Evolutionary conservation across 371 early-diverging fungal genomes (phyloP).

Genomic region (Catenaria anguillulae): DNA sequence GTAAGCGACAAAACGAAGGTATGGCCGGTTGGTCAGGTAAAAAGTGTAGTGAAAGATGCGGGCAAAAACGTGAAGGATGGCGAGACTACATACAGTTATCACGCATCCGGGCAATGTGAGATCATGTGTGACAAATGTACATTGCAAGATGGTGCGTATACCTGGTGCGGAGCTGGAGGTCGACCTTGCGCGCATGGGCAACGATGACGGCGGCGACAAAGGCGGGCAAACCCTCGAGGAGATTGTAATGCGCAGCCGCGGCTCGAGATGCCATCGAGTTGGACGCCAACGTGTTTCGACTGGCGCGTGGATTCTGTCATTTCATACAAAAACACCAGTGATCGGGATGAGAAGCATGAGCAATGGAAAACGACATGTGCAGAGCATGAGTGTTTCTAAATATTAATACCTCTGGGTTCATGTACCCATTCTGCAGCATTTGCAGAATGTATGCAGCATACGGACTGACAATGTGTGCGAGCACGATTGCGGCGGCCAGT

Average conservation of each 20-base stretch:
- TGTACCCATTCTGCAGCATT: neutral
- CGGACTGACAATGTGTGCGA: neutral
- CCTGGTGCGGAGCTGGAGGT: neutral
- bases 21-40: neutral
- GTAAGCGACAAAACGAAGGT: neutral
- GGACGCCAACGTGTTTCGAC: neutral
- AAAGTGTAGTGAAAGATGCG: neutral
- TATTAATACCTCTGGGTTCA: neutral
- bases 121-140: neutral
- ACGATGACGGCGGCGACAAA: neutral
- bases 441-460: neutral
- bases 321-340: neutral
- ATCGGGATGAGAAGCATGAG: too few species aligned
- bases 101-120: too few species aligned
- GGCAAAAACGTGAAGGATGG: neutral
- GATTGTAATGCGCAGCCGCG: neutral
- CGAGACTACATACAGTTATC: neutral
- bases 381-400: too few species aligned
- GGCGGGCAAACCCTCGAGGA: neutral
- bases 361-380: too few species aligned
- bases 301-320: neutral
- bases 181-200: neutral
- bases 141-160: too few species aligned
- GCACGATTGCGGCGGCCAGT: too few species aligned
- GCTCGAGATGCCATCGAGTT: neutral